Conservation (phyloP, 2,329 filamentous ascomycete species). For the Calonectria pteridis region DNA sequence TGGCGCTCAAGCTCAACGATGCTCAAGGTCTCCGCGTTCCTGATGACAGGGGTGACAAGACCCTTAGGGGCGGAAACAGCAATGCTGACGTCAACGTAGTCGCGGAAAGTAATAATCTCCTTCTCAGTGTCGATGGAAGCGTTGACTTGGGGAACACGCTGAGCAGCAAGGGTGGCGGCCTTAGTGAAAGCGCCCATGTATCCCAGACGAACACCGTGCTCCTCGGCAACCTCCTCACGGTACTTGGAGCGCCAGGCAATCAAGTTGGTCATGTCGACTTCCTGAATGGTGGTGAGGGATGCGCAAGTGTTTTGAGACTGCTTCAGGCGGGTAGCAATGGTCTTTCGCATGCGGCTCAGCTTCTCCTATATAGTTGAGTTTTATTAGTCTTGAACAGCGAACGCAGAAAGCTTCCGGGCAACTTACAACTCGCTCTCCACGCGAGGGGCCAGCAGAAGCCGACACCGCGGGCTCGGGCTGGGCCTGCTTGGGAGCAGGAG, state of each 20-base stretch:
- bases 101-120: constrained; percentile 67
- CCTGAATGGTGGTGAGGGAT: constrained; percentile 72
- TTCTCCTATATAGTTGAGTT: constrained; percentile 39
- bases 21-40: constrained; percentile 68
- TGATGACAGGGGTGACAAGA: constrained; percentile 81
- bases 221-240: constrained; percentile 60
- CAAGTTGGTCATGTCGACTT: constrained; percentile 69
- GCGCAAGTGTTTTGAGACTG: constrained; percentile 78
- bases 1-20: constrained; percentile 61
- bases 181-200: constrained; percentile 84
- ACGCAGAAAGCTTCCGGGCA: accelerated
- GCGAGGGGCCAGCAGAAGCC: constrained; percentile 22
- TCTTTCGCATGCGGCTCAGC: constrained; percentile 79
- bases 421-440: constrained; percentile 40
- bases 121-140: constrained; percentile 69
- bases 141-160: constrained; percentile 79
- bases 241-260: constrained; percentile 75
- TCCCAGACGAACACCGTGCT: constrained; percentile 62
- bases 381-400: neutral
- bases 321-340: constrained; percentile 76
- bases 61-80: constrained; percentile 79
- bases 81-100: constrained; percentile 80
- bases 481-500: constrained; percentile 33
- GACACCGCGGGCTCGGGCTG: constrained; percentile 27
- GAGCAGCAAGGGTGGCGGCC: constrained; percentile 74